These are phyloP conservation scores for Penicillium sp. DNA, from an alignment of 2,329 filamentous ascomycete species.

Conservation along the genomic window DNA sequence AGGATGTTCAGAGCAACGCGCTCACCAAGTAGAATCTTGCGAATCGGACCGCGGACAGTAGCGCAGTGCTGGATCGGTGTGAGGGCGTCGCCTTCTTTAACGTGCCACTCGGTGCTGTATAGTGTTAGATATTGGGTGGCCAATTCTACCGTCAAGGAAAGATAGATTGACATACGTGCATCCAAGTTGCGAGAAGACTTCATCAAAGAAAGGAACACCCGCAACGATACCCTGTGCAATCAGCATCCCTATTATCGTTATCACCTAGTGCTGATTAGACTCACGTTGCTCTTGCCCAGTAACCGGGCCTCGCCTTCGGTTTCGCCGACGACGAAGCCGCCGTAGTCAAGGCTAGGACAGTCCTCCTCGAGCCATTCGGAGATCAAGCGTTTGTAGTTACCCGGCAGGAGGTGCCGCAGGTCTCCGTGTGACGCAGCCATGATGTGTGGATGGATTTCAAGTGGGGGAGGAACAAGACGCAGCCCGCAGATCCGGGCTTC, in stretches of 20 bases:
- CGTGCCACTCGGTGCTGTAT: constrained; percentile 74
- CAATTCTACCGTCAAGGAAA: neutral
- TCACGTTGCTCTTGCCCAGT: constrained; percentile 55
- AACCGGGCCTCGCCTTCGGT: constrained; percentile 44
- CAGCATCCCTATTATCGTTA: neutral
- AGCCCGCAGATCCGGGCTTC: constrained; percentile 1
- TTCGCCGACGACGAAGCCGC: constrained; percentile 86
- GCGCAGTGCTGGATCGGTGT: constrained; percentile 64
- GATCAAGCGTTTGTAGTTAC: constrained; percentile 76
- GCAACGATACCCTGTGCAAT: constrained; percentile 67
- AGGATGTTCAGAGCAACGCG: constrained; percentile 87
- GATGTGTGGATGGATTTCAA: constrained; percentile 13
- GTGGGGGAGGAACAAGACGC: constrained; percentile 4
- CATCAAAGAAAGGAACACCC: constrained; percentile 89
- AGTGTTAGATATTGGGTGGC: neutral
- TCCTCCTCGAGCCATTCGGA: constrained; percentile 90
- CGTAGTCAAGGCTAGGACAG: constrained; percentile 94
- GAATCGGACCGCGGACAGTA: constrained; percentile 77
- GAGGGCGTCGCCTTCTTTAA: constrained; percentile 68
- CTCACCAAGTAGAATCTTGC: constrained; percentile 83
- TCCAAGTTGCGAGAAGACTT: constrained; percentile 83
- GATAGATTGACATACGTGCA: constrained; percentile 56
- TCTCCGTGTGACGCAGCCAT: constrained; percentile 58
- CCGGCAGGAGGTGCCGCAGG: constrained; percentile 71
- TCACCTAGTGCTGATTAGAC: constrained; percentile 3